Percentiles rank a stretch among this genome's conserved stretches.
These are phyloP conservation scores for Avicennia marina DNA, from an alignment of 257 asterid species.

Conservation along the genomic window DNA sequence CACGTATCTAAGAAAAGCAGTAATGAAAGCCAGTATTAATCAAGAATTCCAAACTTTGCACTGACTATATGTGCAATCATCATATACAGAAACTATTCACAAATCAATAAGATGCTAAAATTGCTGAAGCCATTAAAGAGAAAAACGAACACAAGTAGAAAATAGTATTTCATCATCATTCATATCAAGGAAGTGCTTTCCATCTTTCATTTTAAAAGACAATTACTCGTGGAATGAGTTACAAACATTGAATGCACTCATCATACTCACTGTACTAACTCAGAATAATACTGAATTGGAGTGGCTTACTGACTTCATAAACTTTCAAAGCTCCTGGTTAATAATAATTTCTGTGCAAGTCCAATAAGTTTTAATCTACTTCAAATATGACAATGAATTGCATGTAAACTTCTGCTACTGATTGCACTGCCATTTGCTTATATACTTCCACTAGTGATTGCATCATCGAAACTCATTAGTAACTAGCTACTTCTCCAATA, in stretches of 20 bases:
- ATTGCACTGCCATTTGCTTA: no score
- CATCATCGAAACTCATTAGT: no score
- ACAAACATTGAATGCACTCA: background rate
- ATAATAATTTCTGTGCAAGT: no score
- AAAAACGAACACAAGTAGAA: constrained; percentile 4
- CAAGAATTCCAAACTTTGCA: background rate
- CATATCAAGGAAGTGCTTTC: background rate
- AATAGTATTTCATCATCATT: no score
- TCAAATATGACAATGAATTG: no score
- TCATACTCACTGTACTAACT: background rate
- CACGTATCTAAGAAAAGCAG: constrained; percentile 71
- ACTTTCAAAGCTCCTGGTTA: background rate
- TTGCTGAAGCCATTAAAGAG: background rate
- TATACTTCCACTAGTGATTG: no score
- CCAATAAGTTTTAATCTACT: no score
- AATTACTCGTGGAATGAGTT: background rate
- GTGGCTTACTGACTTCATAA: background rate
- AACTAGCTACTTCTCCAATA: no score
- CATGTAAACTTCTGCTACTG: no score
- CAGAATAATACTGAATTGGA: background rate
- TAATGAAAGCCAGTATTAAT: constrained; percentile 12
- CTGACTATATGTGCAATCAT: background rate
- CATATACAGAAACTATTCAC: constrained; percentile 1
- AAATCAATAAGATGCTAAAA: background rate
- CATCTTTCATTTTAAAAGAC: background rate